These are phyloP conservation scores for Clitopilus hobsonii DNA, from an alignment of 768 basidiomycete genomes.

Conservation along the genomic window DNA sequence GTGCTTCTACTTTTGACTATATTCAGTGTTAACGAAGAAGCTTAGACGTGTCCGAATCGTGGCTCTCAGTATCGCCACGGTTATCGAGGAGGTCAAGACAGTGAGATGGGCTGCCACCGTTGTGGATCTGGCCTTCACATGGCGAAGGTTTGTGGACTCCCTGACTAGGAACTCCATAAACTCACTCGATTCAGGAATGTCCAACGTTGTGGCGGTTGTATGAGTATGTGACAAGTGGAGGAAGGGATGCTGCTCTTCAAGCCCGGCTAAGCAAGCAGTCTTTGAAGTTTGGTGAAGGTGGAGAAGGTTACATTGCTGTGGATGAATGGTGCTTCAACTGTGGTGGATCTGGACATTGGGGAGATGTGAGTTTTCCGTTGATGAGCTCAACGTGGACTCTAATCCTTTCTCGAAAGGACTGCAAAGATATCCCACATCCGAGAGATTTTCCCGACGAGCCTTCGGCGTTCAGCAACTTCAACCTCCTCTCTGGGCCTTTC, in stretches of 20 bases:
- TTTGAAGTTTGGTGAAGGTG: conserved; percentile 58
- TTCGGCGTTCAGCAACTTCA: conserved; percentile 66
- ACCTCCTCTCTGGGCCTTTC: conserved; percentile 64
- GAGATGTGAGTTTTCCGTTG: conserved; percentile 53
- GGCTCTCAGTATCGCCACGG: conserved; percentile 13
- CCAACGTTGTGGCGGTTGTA: conserved; percentile 81
- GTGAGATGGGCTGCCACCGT: conserved; percentile 55
- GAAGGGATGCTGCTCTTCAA: conserved; percentile 38
- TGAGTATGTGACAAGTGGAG: conserved; percentile 58
- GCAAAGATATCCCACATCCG: conserved; percentile 37
- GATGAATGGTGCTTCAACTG: conserved; percentile 86
- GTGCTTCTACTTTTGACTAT: neutral
- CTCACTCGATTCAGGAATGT: conserved; percentile 80
- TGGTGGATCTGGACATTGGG: conserved; percentile 67
- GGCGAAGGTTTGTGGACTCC: conserved; percentile 45
- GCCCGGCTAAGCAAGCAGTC: conserved; percentile 45
- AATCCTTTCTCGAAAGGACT: conserved; percentile 48
- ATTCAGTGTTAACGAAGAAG: neutral
- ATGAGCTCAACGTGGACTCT: neutral
- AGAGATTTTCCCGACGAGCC: conserved; percentile 41
- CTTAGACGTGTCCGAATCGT: conserved; percentile 71
- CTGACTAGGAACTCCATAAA: too few species aligned
- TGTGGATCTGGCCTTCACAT: conserved; percentile 65
- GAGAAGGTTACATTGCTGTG: conserved; percentile 71
- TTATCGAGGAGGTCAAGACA: conserved; percentile 15